Base-by-base conservation (phyloP, 2,329 filamentous ascomycete species). In the Microcyclospora pomicola region DNA sequence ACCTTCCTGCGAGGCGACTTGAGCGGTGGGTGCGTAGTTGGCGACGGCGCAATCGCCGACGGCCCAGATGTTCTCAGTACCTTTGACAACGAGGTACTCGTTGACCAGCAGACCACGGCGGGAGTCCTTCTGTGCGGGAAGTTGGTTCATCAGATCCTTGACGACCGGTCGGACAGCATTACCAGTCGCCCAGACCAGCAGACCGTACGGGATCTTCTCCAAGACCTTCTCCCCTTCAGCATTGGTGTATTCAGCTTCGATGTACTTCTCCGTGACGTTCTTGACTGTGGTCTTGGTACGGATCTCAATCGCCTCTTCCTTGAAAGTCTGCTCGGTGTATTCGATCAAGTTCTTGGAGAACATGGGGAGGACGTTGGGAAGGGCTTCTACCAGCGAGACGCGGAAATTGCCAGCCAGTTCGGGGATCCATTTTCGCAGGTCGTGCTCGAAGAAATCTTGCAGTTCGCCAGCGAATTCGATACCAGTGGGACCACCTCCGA, bases 281-380 rank as follows among this genome's bases (percentile, higher is more conserved):
- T 96, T 96, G 61, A 98, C 91, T 80, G 94, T 92, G 49, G 91
- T 96, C 76, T 96, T 96, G 53, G 91, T 93, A 64, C 84, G 82
- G 32, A 39, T 94, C 52, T 84, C 80, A 59, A 98, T 98, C 59
- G 86, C 87, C 66, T 98, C 91, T 69, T 98, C 91, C 67, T 93
- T 91, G 71, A 98, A 92, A 34, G 88, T 95, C 65, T 87, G 88
- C 68, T 98, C 91, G 52, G 91, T 98, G 72, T 98, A 98, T 57
- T 98, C 91, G 58, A 98, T 96, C 56, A 98, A 72, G 65, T 94
- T 86, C 75, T 96, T 96, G 61, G 85, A 94, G 73, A 98, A 98
- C 73, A 87, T 93, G 54, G 91, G 91, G 48, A 98, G 75, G 37
- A 94, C 67, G 62, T 92, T 95, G 53, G 91, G 91, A 27, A 98